Percentiles rank a stretch among this genome's conserved stretches.
These are phyloP conservation scores for Lumnitzera racemosa DNA, from an alignment of 345 rosid genomes.

Conservation along the genomic window DNA sequence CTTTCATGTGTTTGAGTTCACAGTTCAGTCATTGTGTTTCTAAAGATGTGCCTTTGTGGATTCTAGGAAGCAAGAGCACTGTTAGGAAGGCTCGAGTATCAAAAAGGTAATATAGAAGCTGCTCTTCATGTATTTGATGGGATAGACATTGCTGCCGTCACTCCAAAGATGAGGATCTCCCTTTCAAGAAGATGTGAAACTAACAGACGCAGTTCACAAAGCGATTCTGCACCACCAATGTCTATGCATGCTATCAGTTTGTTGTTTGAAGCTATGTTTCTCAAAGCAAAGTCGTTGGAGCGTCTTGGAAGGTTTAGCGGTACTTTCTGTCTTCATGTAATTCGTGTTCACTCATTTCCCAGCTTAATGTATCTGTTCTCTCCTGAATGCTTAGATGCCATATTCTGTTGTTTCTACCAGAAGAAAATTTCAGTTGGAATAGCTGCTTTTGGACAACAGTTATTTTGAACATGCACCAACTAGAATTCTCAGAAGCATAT, in stretches of 20 bases:
- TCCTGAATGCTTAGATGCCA: too few species aligned
- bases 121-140: conserved; percentile 73
- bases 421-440: too few species aligned
- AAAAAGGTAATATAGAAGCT: conserved; percentile 57
- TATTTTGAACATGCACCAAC: too few species aligned
- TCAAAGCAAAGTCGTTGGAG: conserved; percentile 61
- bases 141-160: conserved; percentile 46
- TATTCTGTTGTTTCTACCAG: too few species aligned
- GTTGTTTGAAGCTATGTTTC: conserved; percentile 55
- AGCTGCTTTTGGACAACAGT: too few species aligned
- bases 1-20: neutral
- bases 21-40: neutral
- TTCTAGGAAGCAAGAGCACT: conserved; percentile 75
- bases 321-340: conserved; percentile 13
- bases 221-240: conserved; percentile 36
- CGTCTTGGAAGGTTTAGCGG: conserved; percentile 56
- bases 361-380: too few species aligned
- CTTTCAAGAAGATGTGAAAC: conserved; percentile 41
- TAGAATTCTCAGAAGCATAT: too few species aligned
- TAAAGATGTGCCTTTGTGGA: conserved; percentile 3
- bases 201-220: conserved; percentile 35
- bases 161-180: conserved; percentile 42
- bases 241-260: conserved; percentile 60
- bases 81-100: conserved; percentile 66
- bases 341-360: neutral